These are phyloP conservation scores for Phtheirospermum japonicum DNA, from an alignment of 257 asterid species.

Conservation along the genomic window DNA sequence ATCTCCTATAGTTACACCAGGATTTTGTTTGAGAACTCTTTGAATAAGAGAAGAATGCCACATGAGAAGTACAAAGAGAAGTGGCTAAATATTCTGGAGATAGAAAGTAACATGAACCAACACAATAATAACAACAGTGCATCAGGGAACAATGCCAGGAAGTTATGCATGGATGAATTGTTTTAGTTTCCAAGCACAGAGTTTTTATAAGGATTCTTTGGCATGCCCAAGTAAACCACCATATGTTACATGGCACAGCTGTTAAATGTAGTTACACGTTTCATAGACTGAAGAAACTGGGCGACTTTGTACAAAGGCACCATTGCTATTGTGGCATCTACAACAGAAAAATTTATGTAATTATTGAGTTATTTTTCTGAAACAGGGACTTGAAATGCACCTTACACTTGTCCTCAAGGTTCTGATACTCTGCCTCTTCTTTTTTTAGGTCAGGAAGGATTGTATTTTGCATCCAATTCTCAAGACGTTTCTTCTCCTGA, in stretches of 20 bases:
- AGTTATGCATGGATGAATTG: background rate
- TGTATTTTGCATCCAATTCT: slow-evolving; percentile 46
- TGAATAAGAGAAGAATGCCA: slow-evolving; percentile 20
- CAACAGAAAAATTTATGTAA: slow-evolving; percentile 8
- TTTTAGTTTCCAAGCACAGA: too few relatives aligned
- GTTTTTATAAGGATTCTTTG: slow-evolving; percentile 2
- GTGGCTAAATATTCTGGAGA: background rate
- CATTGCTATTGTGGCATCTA: slow-evolving; percentile 13
- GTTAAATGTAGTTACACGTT: background rate
- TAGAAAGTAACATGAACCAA: background rate
- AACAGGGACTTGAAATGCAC: slow-evolving; percentile 39
- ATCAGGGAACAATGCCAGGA: slow-evolving; percentile 9
- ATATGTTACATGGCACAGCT: background rate
- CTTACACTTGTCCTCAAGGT: slow-evolving; percentile 65
- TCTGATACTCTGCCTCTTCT: slow-evolving; percentile 50
- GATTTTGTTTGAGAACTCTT: slow-evolving; percentile 21
- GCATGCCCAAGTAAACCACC: slow-evolving; percentile 2
- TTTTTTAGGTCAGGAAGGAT: slow-evolving; percentile 51
- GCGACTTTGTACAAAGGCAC: background rate
- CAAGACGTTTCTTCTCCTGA: slow-evolving; percentile 66
- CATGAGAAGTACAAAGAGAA: slow-evolving; percentile 16
- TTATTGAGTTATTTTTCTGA: slow-evolving; percentile 24
- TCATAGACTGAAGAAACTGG: slow-evolving; percentile 22
- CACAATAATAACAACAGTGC: background rate
- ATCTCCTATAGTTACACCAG: slow-evolving; percentile 51